These are phyloP conservation scores for Dipteronia dyeriana DNA, from an alignment of 345 rosid species.

Conservation along the genomic window DNA sequence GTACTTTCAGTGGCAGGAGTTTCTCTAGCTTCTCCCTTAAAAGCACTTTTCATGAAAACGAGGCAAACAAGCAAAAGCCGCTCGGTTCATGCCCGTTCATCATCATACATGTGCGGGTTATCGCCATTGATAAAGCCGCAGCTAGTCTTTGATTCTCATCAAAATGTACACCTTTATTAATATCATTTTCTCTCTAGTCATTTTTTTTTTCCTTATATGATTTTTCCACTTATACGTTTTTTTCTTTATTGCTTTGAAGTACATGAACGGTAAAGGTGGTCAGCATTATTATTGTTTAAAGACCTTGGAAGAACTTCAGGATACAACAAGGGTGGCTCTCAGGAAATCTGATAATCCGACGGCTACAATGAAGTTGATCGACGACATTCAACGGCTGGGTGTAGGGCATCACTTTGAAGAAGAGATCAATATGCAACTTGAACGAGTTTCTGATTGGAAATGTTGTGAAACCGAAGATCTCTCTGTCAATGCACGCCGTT, in stretches of 20 bases:
- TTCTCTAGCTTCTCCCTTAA: not conserved
- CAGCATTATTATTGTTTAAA: not conserved
- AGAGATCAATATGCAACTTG: constrained; percentile 15
- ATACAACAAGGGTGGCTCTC: constrained; percentile 14
- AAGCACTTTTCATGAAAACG: not conserved
- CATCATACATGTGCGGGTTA: no score
- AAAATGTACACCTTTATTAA: not conserved
- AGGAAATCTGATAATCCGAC: constrained; percentile 8
- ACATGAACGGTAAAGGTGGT: not conserved
- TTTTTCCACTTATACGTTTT: not conserved
- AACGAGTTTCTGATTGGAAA: not conserved
- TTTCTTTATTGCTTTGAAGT: not conserved
- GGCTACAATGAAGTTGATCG: constrained; percentile 19
- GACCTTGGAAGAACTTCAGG: constrained; percentile 18
- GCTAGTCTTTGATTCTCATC: not conserved
- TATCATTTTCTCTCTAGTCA: no score
- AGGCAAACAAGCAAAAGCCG: not conserved
- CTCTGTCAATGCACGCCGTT: constrained; percentile 24
- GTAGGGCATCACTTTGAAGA: constrained; percentile 24
- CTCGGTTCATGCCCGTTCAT: not conserved
- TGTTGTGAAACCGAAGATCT: constrained; percentile 14
- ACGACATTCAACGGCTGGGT: constrained; percentile 29
- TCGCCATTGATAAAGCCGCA: not conserved
- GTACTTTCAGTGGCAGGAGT: not conserved
- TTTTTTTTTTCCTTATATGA: not conserved